phyloP scores from a whole-genome alignment of 306 rosid species.

The Cajanus cajan region DNA sequence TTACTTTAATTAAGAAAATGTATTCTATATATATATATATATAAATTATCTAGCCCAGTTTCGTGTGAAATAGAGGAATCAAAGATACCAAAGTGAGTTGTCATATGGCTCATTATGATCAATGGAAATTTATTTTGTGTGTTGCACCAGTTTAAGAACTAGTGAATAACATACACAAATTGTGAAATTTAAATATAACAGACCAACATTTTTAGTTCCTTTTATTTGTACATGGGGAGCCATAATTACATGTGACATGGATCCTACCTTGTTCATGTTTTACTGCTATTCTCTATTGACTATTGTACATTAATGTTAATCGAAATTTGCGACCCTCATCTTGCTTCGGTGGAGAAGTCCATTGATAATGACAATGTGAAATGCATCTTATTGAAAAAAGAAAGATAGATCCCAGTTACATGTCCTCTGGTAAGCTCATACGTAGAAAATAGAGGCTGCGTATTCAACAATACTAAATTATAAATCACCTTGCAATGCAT shows the following conservation, averaged over 20 bases:
- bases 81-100: not conserved
- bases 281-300: not conserved
- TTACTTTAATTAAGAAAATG: too few relatives aligned
- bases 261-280: not conserved
- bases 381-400: slow-evolving; percentile 29
- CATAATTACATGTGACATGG: not conserved
- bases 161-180: not conserved
- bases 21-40: too few relatives aligned
- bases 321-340: not conserved
- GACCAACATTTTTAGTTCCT: not conserved
- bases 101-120: too few relatives aligned
- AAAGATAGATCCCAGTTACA: slow-evolving; percentile 35
- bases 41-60: too few relatives aligned
- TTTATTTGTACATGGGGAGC: not conserved
- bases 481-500: not conserved
- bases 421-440: slow-evolving; percentile 67
- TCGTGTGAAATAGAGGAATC: not conserved
- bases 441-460: slow-evolving; percentile 86
- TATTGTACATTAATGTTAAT: not conserved
- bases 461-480: slow-evolving; percentile 14
- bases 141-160: not conserved
- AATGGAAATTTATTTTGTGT: not conserved
- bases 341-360: not conserved
- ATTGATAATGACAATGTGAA: not conserved
- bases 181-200: not conserved